Base-by-base conservation (phyloP, 768 basidiomycete genomes). In the Boletellus emodensis region DNA sequence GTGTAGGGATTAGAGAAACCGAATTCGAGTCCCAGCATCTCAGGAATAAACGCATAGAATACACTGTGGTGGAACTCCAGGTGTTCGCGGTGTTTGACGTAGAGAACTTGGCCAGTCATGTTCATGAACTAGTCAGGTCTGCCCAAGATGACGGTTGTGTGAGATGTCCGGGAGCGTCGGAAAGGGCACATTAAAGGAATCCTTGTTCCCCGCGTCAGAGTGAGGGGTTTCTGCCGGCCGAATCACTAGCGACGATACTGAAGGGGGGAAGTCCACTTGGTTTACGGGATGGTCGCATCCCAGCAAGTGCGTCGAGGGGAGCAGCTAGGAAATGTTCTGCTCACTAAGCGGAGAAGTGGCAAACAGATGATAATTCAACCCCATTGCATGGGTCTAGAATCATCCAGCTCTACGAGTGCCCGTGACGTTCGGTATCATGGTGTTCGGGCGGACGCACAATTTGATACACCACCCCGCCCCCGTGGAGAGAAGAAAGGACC, bases 321-420 rank as follows among this genome's bases (percentile, higher is more conserved):
- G 85, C 85, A 0, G 84, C 73, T 0, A 90, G 90, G 72, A 92
- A 92, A 8, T 87, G 53, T 83, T 73, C 5, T 67, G 67, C 12
- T 71, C 65, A 26, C 61, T 53, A 59, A 69, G 69, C 24, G 80
- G 75, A 43, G 70, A 62, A 12, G 67, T 62, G 6, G 79, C 68
- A 35, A 81, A 79, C 39, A 85, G 76, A 26, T 88, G 83, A 65
- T 92, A 93, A 66, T 90, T 90, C 42, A 88, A 58, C 12, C 78
- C 76, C 59, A 87, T 77, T 5, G 73, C 69, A 37, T 83, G 78
- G 26, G 71, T 63, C n/a, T 62, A 12, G 70, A 53, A 37, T 70
- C 62, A 36, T 71, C 67, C 34, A 78, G 69, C 51, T 79, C 60
- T 20, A 87, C 61, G 24, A 3, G 24, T 7, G 24, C 24, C 3